Evolutionary conservation across 1,284 basidiomycete species (phyloP).

Genomic region (Microbotryum saponariae): DNA sequence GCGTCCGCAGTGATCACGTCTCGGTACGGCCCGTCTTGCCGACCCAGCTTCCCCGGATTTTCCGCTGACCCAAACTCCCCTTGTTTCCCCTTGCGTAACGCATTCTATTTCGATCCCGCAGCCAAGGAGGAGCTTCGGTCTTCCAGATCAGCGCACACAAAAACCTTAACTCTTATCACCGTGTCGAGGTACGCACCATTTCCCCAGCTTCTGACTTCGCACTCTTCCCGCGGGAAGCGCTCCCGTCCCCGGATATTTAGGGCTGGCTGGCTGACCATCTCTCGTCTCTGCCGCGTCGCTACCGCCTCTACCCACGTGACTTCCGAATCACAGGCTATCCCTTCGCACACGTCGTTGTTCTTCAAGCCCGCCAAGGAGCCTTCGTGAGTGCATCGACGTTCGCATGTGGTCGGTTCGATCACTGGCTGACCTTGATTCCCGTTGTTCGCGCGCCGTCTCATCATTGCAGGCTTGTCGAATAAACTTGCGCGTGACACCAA

Average conservation of each 20-base stretch:
- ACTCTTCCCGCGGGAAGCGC: neutral
- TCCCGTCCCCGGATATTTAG: neutral
- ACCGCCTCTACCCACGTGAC: neutral
- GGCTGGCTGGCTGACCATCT: neutral
- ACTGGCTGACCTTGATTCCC: neutral
- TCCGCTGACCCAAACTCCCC: slow-evolving; percentile 15
- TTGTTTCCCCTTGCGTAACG: slow-evolving; percentile 17
- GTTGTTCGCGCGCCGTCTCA: neutral
- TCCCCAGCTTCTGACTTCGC: neutral
- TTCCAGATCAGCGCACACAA: slow-evolving; percentile 97
- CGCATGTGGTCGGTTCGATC: neutral
- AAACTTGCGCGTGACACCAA: neutral
- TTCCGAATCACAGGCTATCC: neutral
- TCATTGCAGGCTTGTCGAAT: neutral
- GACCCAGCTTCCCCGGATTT: no score
- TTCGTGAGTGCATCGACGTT: slow-evolving; percentile 2
- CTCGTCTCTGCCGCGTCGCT: neutral
- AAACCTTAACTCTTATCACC: slow-evolving; percentile 50
- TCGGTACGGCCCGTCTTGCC: slow-evolving; percentile 40
- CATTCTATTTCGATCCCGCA: slow-evolving; percentile 34
- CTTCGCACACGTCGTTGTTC: slow-evolving; percentile 15
- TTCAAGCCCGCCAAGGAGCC: slow-evolving; percentile 15
- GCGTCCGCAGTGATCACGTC: slow-evolving; percentile 35
- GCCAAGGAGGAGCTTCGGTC: slow-evolving; percentile 77
- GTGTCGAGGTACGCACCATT: slow-evolving; percentile 23